Conservation (phyloP, 768 basidiomycete genomes). For the Bullera alba region DNA sequence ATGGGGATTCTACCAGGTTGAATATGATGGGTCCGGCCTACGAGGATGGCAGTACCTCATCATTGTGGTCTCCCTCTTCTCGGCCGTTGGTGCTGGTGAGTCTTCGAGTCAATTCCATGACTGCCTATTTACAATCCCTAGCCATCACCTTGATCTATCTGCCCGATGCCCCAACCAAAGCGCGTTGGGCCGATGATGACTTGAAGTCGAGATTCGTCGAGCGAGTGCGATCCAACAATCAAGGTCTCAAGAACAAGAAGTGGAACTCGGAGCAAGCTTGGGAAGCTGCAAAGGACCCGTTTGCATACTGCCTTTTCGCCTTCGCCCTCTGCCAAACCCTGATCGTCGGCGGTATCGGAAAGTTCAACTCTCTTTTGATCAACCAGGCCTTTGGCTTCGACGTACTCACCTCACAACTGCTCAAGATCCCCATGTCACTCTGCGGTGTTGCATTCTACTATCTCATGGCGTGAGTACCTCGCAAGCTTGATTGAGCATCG, state of each 20-base stretch:
- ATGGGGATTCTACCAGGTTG: constrained; percentile 8
- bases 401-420: constrained; percentile 46
- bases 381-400: constrained; percentile 49
- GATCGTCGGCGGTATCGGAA: constrained; percentile 52
- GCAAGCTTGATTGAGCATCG: not conserved
- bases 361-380: constrained; percentile 53
- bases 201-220: constrained; percentile 53
- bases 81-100: not conserved
- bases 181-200: constrained; percentile 28
- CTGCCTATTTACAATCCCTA: not conserved
- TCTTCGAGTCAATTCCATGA: not conserved
- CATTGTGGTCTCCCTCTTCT: not conserved
- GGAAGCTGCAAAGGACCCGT: constrained; percentile 51
- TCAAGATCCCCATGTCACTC: constrained; percentile 13
- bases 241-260: constrained; percentile 53
- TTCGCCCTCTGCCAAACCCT: constrained; percentile 52
- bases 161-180: constrained; percentile 10
- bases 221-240: constrained; percentile 53
- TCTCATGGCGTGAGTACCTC: constrained; percentile 10
- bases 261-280: constrained; percentile 48
- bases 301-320: constrained; percentile 50
- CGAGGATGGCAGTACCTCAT: constrained; percentile 16
- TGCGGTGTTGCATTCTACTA: constrained; percentile 12
- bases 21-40: not conserved
- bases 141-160: constrained; percentile 9